Evolutionary conservation across 2,329 filamentous ascomycete genomes (phyloP).

Genomic region (Ceratocystis destructans): DNA sequence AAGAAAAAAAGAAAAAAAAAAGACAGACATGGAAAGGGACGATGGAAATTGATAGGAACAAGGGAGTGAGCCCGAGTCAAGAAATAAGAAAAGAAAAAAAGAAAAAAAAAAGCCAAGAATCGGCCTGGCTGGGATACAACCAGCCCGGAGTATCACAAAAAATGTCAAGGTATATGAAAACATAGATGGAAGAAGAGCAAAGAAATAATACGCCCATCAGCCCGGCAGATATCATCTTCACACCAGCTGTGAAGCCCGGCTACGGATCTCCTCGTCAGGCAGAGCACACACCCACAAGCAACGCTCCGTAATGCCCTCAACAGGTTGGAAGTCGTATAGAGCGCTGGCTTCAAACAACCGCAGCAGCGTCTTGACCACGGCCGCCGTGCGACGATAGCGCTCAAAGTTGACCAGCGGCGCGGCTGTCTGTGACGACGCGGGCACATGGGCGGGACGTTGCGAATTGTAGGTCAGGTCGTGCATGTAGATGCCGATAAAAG

Average conservation of each 20-base stretch:
- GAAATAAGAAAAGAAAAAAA: background rate
- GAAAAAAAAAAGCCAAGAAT: background rate
- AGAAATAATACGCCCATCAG: background rate
- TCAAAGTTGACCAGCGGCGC: conserved; percentile 72
- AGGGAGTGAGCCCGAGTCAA: background rate
- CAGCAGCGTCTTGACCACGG: conserved; percentile 65
- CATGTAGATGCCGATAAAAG: conserved; percentile 72
- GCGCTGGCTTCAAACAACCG: conserved; percentile 67
- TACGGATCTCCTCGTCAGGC: conserved; percentile 58
- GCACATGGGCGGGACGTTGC: conserved; percentile 60
- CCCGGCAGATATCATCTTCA: conserved; percentile 20
- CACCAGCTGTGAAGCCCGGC: conserved; percentile 38
- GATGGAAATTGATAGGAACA: background rate
- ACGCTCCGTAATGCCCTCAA: conserved; percentile 63
- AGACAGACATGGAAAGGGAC: background rate
- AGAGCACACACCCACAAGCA: conserved; percentile 78
- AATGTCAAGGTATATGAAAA: conserved; percentile 7
- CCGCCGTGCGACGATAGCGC: conserved; percentile 60
- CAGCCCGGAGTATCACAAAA: background rate
- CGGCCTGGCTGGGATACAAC: background rate
- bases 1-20: background rate
- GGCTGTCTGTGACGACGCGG: conserved; percentile 47
- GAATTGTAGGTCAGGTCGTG: conserved; percentile 73
- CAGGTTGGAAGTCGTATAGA: conserved; percentile 57
- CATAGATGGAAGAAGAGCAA: background rate